phyloP scores from a whole-genome alignment of 805 yeast genomes.

The Candida arabinofermentans region DNA sequence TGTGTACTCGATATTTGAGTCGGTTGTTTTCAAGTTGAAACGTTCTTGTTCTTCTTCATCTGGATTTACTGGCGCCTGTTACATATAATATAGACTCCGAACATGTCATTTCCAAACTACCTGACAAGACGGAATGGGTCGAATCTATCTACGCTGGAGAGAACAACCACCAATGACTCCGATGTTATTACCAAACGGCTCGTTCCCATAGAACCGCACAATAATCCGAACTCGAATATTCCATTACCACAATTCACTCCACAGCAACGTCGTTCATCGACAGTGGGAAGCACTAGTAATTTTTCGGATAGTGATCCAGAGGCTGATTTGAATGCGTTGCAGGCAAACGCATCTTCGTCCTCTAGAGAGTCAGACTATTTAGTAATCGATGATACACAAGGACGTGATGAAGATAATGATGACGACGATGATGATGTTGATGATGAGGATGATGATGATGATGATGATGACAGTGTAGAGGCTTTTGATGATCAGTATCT shows the following conservation, averaged over 20 bases:
- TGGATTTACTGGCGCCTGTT: too few species aligned
- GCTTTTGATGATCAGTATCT: slow-evolving; percentile 1
- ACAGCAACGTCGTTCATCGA: neutral
- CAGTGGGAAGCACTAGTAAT: neutral
- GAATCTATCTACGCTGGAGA: slow-evolving; percentile 9
- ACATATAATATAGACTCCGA: too few species aligned
- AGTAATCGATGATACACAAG: slow-evolving; percentile 2
- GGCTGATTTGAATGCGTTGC: slow-evolving; percentile 17
- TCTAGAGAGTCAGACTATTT: slow-evolving; percentile 4
- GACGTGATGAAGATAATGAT: slow-evolving; percentile 7
- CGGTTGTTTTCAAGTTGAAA: too few species aligned
- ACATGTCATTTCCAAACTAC: neutral
- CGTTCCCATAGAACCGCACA: neutral
- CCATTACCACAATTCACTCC: neutral
- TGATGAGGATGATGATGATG: neutral
- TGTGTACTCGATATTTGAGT: too few species aligned
- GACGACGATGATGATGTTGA: slow-evolving; percentile 1
- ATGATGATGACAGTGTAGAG: neutral
- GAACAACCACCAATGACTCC: slow-evolving; percentile 10
- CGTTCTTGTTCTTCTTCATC: too few species aligned
- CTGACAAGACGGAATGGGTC: slow-evolving; percentile 1
- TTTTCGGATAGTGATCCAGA: slow-evolving; percentile 18
- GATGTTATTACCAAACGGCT: neutral
- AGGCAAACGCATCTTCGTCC: slow-evolving; percentile 6
- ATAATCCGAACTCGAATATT: neutral